phyloP scores from a whole-genome alignment of 2,329 filamentous ascomycete species.

The Byssothecium circinans region DNA sequence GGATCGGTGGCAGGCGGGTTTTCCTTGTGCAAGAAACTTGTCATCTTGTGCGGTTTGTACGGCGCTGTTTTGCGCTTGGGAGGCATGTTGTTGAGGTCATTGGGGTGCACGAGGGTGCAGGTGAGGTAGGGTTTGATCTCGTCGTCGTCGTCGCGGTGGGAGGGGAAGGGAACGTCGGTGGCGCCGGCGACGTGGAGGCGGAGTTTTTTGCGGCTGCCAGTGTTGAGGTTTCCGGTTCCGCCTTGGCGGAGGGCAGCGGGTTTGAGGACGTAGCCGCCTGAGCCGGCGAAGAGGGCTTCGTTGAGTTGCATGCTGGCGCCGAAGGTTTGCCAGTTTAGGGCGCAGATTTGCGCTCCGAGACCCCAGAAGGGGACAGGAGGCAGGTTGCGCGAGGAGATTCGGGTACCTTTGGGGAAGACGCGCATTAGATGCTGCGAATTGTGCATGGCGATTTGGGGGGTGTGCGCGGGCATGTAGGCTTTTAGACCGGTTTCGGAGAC shows the following conservation, averaged over 20 bases:
- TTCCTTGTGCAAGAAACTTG: conserved; percentile 59
- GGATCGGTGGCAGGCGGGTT: conserved; percentile 64
- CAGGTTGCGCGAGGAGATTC: conserved; percentile 67
- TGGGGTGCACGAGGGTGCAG: conserved; percentile 64
- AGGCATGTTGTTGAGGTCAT: conserved; percentile 51
- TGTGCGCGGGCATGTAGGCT: conserved; percentile 52
- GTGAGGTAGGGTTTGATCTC: conserved; percentile 67
- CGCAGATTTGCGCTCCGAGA: conserved; percentile 68
- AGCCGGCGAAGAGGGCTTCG: conserved; percentile 66
- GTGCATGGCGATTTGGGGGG: conserved; percentile 58
- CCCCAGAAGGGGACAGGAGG: conserved; percentile 67
- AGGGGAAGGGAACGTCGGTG: conserved; percentile 60
- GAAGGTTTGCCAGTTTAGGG: conserved; percentile 71
- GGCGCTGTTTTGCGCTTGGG: conserved; percentile 64
- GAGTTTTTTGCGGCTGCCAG: conserved; percentile 53
- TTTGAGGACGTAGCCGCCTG: conserved; percentile 68
- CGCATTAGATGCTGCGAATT: conserved; percentile 70
- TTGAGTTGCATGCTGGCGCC: conserved; percentile 68
- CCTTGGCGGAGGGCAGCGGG: conserved; percentile 61
- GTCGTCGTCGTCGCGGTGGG: conserved; percentile 47
- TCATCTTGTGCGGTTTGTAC: conserved; percentile 63
- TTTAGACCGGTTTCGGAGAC: conserved; percentile 65
- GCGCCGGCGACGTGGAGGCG: conserved; percentile 64
- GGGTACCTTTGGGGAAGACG: conserved; percentile 69
- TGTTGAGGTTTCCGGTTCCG: conserved; percentile 55